A percentile compares a stretch with the other conserved stretches of the same genome.
Conservation (phyloP, 345 rosid species). For the Tarenaya hassleriana region DNA sequence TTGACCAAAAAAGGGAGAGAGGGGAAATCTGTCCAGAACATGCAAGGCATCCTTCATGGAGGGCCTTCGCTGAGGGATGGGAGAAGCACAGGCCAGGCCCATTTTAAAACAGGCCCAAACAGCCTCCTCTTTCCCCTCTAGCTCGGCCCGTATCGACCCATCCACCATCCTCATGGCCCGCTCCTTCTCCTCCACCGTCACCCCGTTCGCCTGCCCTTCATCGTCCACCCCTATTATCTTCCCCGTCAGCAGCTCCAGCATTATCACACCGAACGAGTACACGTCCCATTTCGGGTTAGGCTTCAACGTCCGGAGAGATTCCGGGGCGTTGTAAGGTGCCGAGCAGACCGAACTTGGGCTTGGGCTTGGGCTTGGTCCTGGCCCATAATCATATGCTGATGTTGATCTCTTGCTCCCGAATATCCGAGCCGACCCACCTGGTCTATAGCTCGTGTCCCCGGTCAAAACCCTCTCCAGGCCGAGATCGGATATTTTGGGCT, state of each 20-base stretch:
- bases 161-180: slow-evolving; percentile 70
- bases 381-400: slow-evolving; percentile 51
- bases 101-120: slow-evolving; percentile 70
- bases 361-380: slow-evolving; percentile 59
- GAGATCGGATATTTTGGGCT: slow-evolving; percentile 78
- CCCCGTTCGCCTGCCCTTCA: slow-evolving; percentile 80
- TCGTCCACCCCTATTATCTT: slow-evolving; percentile 69
- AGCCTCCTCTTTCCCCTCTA: slow-evolving; percentile 86
- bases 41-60: slow-evolving; percentile 71
- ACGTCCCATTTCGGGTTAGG: slow-evolving; percentile 90
- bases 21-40: slow-evolving; percentile 62
- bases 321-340: slow-evolving; percentile 72
- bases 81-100: slow-evolving; percentile 79
- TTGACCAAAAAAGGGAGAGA: slow-evolving; percentile 17
- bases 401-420: slow-evolving; percentile 84
- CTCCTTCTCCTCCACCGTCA: slow-evolving; percentile 49
- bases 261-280: slow-evolving; percentile 69
- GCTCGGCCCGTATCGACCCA: slow-evolving; percentile 54
- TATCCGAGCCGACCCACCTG: slow-evolving; percentile 53
- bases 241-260: slow-evolving; percentile 76
- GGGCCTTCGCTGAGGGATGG: slow-evolving; percentile 79
- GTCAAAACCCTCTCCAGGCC: slow-evolving; percentile 73
- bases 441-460: slow-evolving; percentile 56
- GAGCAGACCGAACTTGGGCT: slow-evolving; percentile 38
- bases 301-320: slow-evolving; percentile 74